A percentile compares a stretch with the other conserved stretches of the same genome.
Conservation (phyloP, 2,329 filamentous ascomycete genomes). For the Cyclaneusma minus region DNA sequence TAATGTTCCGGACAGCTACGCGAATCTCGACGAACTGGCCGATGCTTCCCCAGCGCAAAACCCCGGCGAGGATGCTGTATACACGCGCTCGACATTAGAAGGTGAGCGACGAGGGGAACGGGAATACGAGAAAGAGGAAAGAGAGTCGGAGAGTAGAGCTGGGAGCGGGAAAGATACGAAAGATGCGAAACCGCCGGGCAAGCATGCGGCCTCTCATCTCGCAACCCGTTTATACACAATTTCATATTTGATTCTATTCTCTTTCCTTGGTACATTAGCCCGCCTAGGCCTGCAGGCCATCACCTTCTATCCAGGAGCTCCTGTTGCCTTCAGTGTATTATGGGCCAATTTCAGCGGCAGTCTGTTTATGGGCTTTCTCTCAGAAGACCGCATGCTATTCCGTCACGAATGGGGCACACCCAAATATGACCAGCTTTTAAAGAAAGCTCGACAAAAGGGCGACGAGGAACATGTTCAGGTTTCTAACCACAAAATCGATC, state of each 20-base stretch:
- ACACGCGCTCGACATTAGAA: conserved; percentile 25
- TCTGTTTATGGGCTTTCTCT: conserved; percentile 70
- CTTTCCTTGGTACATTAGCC: conserved; percentile 70
- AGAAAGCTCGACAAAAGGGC: conserved; percentile 16
- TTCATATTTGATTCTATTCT: conserved; percentile 74
- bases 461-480: conserved; percentile 4
- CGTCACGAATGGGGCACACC: conserved; percentile 45
- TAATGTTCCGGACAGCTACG: conserved; percentile 23
- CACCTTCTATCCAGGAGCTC: conserved; percentile 64
- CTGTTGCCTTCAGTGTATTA: conserved; percentile 56
- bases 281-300: conserved; percentile 67
- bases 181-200: conserved; percentile 3
- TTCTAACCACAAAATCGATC: conserved; percentile 16
- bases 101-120: conserved; percentile 17
- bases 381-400: conserved; percentile 66
- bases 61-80: conserved; percentile 20
- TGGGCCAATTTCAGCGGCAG: conserved; percentile 85
- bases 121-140: conserved; percentile 5
- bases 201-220: conserved; percentile 27
- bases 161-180: conserved; percentile 5
- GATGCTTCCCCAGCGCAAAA: conserved; percentile 28
- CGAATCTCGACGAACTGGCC: conserved; percentile 27
- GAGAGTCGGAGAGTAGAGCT: conserved; percentile 1
- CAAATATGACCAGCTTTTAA: conserved; percentile 21
- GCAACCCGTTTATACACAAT: conserved; percentile 52